These are phyloP conservation scores for Tuber brumale DNA, from an alignment of 495 filamentous ascomycete genomes.

Conservation along the genomic window DNA sequence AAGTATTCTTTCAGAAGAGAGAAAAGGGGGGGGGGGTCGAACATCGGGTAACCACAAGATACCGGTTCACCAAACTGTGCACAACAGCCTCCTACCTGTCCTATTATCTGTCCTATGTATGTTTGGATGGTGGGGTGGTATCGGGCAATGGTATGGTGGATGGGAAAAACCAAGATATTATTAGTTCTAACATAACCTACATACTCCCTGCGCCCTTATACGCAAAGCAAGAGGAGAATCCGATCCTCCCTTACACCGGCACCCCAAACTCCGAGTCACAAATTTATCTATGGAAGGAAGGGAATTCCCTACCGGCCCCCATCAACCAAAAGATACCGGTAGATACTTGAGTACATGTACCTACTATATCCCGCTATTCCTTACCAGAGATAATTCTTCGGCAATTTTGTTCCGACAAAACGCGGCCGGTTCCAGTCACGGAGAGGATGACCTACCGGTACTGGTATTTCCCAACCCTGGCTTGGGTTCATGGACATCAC, in stretches of 20 bases:
- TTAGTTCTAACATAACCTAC: neutral
- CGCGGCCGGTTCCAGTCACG: neutral
- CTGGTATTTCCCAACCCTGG: neutral
- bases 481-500: neutral
- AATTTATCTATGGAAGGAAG: neutral
- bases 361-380: neutral
- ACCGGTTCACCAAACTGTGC: neutral
- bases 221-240: neutral
- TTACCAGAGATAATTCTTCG: neutral
- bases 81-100: neutral
- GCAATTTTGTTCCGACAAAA: neutral
- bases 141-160: neutral
- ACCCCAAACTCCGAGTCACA: neutral
- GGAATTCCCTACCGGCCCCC: neutral
- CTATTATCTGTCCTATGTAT: neutral
- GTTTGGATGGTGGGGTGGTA: neutral
- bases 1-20: neutral
- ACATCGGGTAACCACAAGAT: neutral
- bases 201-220: neutral
- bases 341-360: neutral
- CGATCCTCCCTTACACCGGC: neutral
- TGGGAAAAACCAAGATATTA: neutral
- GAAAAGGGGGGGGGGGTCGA: neutral
- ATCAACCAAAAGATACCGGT: neutral
- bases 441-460: neutral